Conservation (phyloP, 2,329 filamentous ascomycete genomes). For the Penicillium sp. region DNA sequence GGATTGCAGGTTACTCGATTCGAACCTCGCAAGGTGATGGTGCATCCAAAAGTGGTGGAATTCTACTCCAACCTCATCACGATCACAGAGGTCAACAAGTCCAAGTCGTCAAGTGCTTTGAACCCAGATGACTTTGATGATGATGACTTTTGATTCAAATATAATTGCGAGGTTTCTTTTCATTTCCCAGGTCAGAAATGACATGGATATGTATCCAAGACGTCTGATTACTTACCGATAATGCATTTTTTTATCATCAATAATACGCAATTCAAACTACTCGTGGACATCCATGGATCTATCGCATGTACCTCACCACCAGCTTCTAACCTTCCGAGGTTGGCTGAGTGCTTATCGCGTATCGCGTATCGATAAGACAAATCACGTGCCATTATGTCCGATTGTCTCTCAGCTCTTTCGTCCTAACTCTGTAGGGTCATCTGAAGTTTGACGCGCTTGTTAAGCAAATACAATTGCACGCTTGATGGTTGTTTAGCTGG, state of each 20-base stretch:
- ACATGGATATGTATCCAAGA: not conserved
- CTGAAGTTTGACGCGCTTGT: conserved; percentile 2
- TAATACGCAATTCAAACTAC: not conserved
- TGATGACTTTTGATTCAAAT: conserved; percentile 51
- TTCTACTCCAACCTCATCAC: conserved; percentile 84
- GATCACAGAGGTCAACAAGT: conserved; percentile 57
- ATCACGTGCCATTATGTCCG: conserved; percentile 25
- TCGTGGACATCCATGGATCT: not conserved
- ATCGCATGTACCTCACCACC: no score
- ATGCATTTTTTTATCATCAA: not conserved
- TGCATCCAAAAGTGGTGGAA: conserved; percentile 77
- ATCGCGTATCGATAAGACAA: conserved; percentile 27
- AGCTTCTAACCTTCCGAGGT: no score
- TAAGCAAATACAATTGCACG: not conserved
- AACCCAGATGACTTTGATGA: conserved; percentile 35
- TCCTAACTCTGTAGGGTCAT: conserved; percentile 10
- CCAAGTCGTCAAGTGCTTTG: conserved; percentile 23
- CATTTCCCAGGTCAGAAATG: not conserved
- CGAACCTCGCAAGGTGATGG: conserved; percentile 88
- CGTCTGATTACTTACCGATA: not conserved
- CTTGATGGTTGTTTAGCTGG: conserved; percentile 6
- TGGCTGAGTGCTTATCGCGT: not conserved
- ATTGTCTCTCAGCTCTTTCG: conserved; percentile 23
- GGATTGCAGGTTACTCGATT: conserved; percentile 88
- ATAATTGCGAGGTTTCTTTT: conserved; percentile 8